Conservation (phyloP, 2,329 filamentous ascomycete species). For the Penicillium glabrum region DNA sequence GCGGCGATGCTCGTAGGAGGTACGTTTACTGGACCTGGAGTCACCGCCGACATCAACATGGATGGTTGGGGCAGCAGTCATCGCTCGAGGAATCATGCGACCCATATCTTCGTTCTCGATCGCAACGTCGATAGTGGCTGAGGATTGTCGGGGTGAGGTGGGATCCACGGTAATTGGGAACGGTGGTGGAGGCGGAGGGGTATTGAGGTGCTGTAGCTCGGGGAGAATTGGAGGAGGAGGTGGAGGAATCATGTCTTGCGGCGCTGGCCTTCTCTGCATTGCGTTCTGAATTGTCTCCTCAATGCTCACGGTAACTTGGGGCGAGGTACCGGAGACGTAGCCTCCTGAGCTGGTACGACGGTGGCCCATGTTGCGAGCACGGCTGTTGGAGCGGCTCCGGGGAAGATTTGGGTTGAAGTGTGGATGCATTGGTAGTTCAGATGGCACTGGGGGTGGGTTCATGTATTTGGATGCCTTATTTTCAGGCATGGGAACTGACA, state of each 20-base stretch:
- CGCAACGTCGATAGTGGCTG: constrained; percentile 41
- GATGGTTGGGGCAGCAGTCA: constrained; percentile 35
- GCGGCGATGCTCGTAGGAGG: constrained; percentile 51
- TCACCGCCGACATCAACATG: neutral
- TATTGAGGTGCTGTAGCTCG: constrained; percentile 61
- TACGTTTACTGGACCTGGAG: constrained; percentile 17
- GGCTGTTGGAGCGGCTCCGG: constrained; percentile 43
- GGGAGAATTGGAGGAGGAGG: constrained; percentile 51
- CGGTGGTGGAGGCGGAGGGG: constrained; percentile 54
- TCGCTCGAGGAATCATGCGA: constrained; percentile 34
- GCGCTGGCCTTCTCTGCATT: constrained; percentile 14
- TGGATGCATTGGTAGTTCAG: constrained; percentile 41
- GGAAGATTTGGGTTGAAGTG: constrained; percentile 42
- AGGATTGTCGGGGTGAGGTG: constrained; percentile 34
- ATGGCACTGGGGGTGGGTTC: constrained; percentile 20
- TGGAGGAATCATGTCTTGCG: constrained; percentile 22
- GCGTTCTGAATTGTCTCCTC: constrained; percentile 52
- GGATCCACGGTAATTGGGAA: constrained; percentile 33
- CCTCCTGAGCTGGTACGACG: constrained; percentile 27
- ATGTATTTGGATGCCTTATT: constrained; percentile 15
- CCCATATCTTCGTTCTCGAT: constrained; percentile 42
- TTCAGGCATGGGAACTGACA: constrained; percentile 40
- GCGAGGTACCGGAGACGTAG: constrained; percentile 31
- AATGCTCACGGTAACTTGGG: constrained; percentile 52
- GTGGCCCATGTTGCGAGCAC: constrained; percentile 31